These are phyloP conservation scores for Thermomyces lanuginosus DNA, from an alignment of 2,329 filamentous ascomycete genomes.

Conservation along the genomic window DNA sequence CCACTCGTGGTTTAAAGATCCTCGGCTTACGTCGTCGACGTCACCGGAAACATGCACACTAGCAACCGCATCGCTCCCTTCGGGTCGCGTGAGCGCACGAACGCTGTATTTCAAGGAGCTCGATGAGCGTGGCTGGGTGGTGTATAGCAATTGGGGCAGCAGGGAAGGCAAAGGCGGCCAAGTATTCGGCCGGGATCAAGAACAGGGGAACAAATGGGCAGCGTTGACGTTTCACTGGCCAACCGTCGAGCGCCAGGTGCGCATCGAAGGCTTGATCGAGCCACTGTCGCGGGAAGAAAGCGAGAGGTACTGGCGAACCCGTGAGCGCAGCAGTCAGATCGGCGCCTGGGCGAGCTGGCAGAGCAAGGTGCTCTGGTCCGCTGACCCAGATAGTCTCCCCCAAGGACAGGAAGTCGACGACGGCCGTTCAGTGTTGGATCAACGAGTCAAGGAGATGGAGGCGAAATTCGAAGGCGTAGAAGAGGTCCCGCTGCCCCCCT, in stretches of 20 bases:
- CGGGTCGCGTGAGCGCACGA: conserved; percentile 67
- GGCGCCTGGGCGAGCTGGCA: conserved; percentile 91
- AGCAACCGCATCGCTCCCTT: conserved; percentile 68
- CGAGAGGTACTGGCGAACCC: conserved; percentile 46
- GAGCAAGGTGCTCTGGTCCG: conserved; percentile 51
- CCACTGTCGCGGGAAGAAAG: conserved; percentile 55
- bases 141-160: conserved; percentile 84
- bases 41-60: conserved; percentile 83
- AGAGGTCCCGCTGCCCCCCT: conserved; percentile 74
- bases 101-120: conserved; percentile 94
- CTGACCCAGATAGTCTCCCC: conserved; percentile 13
- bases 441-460: conserved; percentile 62
- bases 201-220: conserved; percentile 51
- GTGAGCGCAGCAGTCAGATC: conserved; percentile 63
- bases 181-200: conserved; percentile 17
- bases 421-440: conserved; percentile 57
- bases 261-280: conserved; percentile 65
- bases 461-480: conserved; percentile 57
- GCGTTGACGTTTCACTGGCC: conserved; percentile 86
- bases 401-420: conserved; percentile 36
- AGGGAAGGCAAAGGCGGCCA: conserved; percentile 35
- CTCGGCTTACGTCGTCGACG: conserved; percentile 43
- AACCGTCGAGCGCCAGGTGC: conserved; percentile 69
- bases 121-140: conserved; percentile 63
- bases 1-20: conserved; percentile 70